Conservation (phyloP, 1,284 basidiomycete species). For the Microbotryum violaceum region DNA sequence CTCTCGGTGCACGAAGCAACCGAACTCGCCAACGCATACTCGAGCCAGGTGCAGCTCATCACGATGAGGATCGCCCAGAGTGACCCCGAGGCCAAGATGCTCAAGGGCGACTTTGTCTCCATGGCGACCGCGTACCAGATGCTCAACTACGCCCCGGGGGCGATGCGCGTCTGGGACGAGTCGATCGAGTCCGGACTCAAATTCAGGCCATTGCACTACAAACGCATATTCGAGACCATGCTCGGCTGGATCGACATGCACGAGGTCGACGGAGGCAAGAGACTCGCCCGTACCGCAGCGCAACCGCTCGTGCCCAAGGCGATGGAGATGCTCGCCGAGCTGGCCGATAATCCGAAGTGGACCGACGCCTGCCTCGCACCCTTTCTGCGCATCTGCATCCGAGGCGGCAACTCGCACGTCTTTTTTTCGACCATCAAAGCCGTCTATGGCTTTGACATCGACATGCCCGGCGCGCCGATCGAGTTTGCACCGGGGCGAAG, state of each 20-base stretch:
- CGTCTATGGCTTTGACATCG: conserved; percentile 26
- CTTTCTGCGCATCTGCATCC: conserved; percentile 17
- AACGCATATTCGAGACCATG: conserved; percentile 15
- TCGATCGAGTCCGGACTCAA: conserved; percentile 6
- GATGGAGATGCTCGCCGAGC: conserved; percentile 11
- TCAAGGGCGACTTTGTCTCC: conserved; percentile 9
- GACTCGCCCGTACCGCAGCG: conserved; percentile 14
- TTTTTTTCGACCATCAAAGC: conserved; percentile 15
- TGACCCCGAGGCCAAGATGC: too few species aligned
- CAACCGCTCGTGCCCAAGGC: conserved; percentile 19
- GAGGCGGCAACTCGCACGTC: conserved; percentile 14
- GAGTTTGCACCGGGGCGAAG: not conserved
- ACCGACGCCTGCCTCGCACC: conserved; percentile 11
- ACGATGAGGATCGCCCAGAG: too few species aligned
- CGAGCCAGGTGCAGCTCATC: too few species aligned
- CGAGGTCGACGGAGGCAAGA: conserved; percentile 7
- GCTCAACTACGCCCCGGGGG: conserved; percentile 22
- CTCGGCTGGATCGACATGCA: conserved; percentile 26
- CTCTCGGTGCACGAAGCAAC: too few species aligned
- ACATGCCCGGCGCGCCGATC: conserved; percentile 18
- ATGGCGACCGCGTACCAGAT: conserved; percentile 18
- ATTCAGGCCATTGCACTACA: not conserved
- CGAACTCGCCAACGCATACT: too few species aligned
- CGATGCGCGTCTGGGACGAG: conserved; percentile 21
- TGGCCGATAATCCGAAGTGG: not conserved